Percentiles rank a stretch among this genome's conserved stretches.
Evolutionary conservation across 2,329 filamentous ascomycete genomes (phyloP).

Genomic region (Fusarium multiceps): DNA sequence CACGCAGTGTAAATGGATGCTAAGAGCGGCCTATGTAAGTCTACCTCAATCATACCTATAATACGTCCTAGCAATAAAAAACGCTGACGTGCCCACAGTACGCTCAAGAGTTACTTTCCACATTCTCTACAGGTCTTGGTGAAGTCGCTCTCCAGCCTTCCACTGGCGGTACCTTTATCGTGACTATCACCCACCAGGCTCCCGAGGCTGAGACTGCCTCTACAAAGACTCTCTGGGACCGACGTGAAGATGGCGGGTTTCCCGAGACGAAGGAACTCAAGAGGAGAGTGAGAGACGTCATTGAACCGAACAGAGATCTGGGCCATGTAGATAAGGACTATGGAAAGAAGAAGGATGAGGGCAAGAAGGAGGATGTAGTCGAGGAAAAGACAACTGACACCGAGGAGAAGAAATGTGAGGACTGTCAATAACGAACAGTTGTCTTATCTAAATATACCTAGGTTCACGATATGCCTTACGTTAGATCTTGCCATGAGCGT

Average conservation of each 20-base stretch:
- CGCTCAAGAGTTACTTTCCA: conserved; percentile 94
- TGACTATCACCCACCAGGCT: conserved; percentile 66
- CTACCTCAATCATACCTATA: not conserved
- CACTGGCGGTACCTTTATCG: conserved; percentile 85
- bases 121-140: conserved; percentile 84
- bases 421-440: conserved; percentile 39
- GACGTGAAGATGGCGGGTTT: conserved; percentile 87
- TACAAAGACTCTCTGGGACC: conserved; percentile 81
- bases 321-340: conserved; percentile 80
- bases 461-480: not conserved
- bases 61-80: not conserved
- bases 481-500: not conserved
- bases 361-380: conserved; percentile 14
- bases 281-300: conserved; percentile 81
- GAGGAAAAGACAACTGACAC: conserved; percentile 2
- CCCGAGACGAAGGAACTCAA: conserved; percentile 95
- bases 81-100: conserved; percentile 65
- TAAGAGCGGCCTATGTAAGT: conserved; percentile 84
- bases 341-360: conserved; percentile 16
- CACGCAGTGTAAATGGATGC: conserved; percentile 94
- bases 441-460: not conserved
- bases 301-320: conserved; percentile 80
- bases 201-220: conserved; percentile 43
- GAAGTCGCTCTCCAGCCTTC: conserved; percentile 88
- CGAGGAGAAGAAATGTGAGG: conserved; percentile 42